Evolutionary conservation across 1,284 basidiomycete genomes (phyloP).

Genomic region (Ceratobasidium sp.): DNA sequence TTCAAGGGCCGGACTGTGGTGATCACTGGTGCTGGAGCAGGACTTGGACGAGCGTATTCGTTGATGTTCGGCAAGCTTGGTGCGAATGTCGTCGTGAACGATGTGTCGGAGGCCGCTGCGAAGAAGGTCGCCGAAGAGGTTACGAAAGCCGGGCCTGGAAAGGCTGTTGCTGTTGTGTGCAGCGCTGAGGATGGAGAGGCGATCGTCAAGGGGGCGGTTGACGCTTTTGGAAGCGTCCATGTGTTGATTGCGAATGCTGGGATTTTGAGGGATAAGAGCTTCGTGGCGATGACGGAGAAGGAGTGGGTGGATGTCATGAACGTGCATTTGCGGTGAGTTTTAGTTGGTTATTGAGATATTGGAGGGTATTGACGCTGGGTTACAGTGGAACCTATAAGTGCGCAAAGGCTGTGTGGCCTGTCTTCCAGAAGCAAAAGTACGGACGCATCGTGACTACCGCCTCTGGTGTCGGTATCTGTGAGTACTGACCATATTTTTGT

Average conservation of each 20-base stretch:
- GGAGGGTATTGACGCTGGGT: slow-evolving; percentile 24
- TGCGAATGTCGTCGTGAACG: slow-evolving; percentile 97
- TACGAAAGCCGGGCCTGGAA: slow-evolving; percentile 80
- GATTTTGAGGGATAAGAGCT: slow-evolving; percentile 92
- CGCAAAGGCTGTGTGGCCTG: slow-evolving; percentile 94
- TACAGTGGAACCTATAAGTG: slow-evolving; percentile 79
- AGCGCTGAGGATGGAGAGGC: slow-evolving; percentile 93
- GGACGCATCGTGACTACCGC: slow-evolving; percentile 95
- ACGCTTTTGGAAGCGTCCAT: slow-evolving; percentile 91
- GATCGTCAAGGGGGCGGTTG: slow-evolving; percentile 88
- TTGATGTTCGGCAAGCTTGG: slow-evolving; percentile 91
- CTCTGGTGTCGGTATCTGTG: slow-evolving; percentile 92
- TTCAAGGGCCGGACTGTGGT: slow-evolving; percentile 94
- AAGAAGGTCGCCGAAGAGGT: slow-evolving; percentile 89
- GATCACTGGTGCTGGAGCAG: slow-evolving; percentile 93
- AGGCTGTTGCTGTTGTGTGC: slow-evolving; percentile 84
- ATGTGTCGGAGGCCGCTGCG: slow-evolving; percentile 89
- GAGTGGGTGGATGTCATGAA: slow-evolving; percentile 96
- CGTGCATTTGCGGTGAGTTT: slow-evolving; percentile 79
- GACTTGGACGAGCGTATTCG: slow-evolving; percentile 92
- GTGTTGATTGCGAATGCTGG: slow-evolving; percentile 95
- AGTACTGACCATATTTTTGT: slow-evolving; percentile 52
- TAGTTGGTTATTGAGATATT: background rate
- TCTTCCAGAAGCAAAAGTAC: slow-evolving; percentile 97
- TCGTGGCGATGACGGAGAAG: slow-evolving; percentile 86